A percentile compares a stretch with the other conserved stretches of the same genome.
These are phyloP conservation scores for Dryas integrifolia DNA, from an alignment of 331 rosid genomes.

Conservation along the genomic window DNA sequence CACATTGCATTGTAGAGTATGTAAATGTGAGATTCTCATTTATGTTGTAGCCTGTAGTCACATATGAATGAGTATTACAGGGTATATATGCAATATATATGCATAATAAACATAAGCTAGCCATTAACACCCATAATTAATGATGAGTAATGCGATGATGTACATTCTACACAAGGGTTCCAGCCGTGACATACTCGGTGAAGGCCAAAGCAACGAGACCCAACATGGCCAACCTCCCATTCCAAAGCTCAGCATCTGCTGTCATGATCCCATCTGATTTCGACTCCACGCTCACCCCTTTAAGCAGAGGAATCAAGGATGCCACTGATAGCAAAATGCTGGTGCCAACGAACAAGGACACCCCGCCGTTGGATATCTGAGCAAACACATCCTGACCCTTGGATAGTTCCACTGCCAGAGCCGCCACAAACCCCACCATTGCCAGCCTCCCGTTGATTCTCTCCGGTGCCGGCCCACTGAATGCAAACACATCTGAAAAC, in stretches of 20 bases:
- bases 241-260: conserved; percentile 77
- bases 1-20: no score
- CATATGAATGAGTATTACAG: no score
- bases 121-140: no score
- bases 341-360: conserved; percentile 61
- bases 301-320: conserved; percentile 60
- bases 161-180: conserved; percentile 39
- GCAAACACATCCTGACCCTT: conserved; percentile 62
- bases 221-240: conserved; percentile 81
- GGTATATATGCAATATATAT: no score
- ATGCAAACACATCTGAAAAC: conserved; percentile 58
- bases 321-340: conserved; percentile 56
- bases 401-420: conserved; percentile 58
- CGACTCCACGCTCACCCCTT: conserved; percentile 78
- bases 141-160: no score
- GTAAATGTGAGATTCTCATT: no score
- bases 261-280: conserved; percentile 56
- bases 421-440: conserved; percentile 79
- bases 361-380: conserved; percentile 64
- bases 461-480: conserved; percentile 87
- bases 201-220: conserved; percentile 76
- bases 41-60: no score
- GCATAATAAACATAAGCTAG: no score
- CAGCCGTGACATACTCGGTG: conserved; percentile 67
- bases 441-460: conserved; percentile 89